Base-by-base conservation (phyloP, 2,329 filamentous ascomycete species). In the Chlorencoelia australis region DNA sequence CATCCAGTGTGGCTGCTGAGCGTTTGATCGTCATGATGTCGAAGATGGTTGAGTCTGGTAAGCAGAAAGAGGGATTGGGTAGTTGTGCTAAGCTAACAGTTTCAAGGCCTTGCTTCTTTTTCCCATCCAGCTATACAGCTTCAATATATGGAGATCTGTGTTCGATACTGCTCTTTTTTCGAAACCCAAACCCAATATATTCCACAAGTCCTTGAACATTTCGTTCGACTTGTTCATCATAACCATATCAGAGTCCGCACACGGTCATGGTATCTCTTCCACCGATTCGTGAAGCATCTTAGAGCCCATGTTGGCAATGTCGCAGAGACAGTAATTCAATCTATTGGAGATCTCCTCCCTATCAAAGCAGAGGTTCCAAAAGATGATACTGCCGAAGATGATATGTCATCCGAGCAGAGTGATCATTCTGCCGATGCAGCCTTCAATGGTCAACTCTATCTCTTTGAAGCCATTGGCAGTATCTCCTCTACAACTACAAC, bases 111-210 rank as follows among this genome's bases (percentile, higher is more conserved):
- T 48, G 80, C 85, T 41, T 81, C 72, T 28, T 93, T 89, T 59
- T 77, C 80, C 11, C 91, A 96, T 56, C 89, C 91, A 2, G 86
- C 88, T 11, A 88, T 95, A 34, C 76, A 95, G 45, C 69, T 98
- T 15, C 87, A 95, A 61, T 98, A 94, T 56, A 95, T 98, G 88
- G 91, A 98, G 59, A 94, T 94, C 22, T 94, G 88, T 58, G 88
- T 94, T 37, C 80, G 91, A 33, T 98, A 98, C 61, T 84, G 81
- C 56, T 75, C 79, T 18, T 94, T 95, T 59, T 96, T 98, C 56
- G 88, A 96, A 55, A 76, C 77, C 38, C 83, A 94, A 54, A 70
- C 78, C 19, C 69, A 80, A 15, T 79, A 85, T 42, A 93, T 96
- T 33, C 84, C 85, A 2, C 81, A 79, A 46, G 86, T 91, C 1